phyloP scores from a whole-genome alignment of 1,284 basidiomycete genomes.

The Phellinidium pouzarii region DNA sequence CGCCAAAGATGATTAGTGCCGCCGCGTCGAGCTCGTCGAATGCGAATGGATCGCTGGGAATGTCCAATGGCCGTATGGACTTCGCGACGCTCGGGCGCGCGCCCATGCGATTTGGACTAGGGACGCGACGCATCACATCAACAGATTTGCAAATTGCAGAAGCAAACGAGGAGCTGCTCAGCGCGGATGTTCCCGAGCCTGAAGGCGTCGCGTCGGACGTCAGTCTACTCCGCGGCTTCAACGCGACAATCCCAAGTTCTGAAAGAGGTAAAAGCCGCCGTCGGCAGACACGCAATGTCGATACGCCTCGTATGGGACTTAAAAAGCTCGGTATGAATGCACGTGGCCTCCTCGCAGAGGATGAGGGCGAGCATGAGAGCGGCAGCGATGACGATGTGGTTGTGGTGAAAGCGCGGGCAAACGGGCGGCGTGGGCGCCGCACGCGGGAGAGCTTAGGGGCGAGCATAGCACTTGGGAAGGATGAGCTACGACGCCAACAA shows the following conservation, averaged over 20 bases:
- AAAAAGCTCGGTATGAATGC: constrained; percentile 74
- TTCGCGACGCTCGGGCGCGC: constrained; percentile 70
- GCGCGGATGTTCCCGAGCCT: constrained; percentile 62
- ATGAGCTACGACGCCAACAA: constrained; percentile 76
- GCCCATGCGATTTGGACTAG: constrained; percentile 60
- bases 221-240: constrained; percentile 80
- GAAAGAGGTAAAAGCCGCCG: constrained; percentile 71
- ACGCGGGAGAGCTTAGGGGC: constrained; percentile 64
- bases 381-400: constrained; percentile 61
- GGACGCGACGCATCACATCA: constrained; percentile 64
- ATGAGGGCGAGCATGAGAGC: constrained; percentile 48
- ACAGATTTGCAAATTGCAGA: constrained; percentile 80
- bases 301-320: constrained; percentile 69
- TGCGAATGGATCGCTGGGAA: constrained; percentile 36
- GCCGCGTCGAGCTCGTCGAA: constrained; percentile 55
- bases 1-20: constrained; percentile 69
- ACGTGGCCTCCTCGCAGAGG: constrained; percentile 65
- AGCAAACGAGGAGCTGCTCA: constrained; percentile 72
- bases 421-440: constrained; percentile 48
- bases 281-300: constrained; percentile 74
- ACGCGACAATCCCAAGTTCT: constrained; percentile 85
- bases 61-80: constrained; percentile 43
- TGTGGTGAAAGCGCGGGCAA: constrained; percentile 33
- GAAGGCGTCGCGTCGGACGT: constrained; percentile 58
- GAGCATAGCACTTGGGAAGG: constrained; percentile 67